These are phyloP conservation scores for Mycena alexandri DNA, from an alignment of 768 basidiomycete species.

Conservation along the genomic window DNA sequence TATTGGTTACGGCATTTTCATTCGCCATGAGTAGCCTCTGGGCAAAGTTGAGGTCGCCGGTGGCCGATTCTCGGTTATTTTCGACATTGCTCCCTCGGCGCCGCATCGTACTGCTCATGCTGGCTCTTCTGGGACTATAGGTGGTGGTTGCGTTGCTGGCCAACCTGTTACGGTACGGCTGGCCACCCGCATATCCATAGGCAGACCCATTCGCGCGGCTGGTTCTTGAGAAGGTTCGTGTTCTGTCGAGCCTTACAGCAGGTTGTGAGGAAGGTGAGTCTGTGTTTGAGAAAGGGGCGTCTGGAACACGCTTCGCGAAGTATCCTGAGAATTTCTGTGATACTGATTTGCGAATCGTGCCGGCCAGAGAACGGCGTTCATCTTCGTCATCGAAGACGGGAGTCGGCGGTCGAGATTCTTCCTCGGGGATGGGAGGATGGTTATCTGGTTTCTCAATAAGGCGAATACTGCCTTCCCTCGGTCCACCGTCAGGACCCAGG, in stretches of 20 bases:
- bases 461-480: conserved; percentile 86
- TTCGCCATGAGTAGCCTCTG: conserved; percentile 92
- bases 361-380: conserved; percentile 55
- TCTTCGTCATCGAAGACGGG: conserved; percentile 62
- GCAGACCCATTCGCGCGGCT: conserved; percentile 81
- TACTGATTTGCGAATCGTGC: conserved; percentile 60
- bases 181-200: conserved; percentile 75
- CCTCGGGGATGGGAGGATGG: conserved; percentile 74
- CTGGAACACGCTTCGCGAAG: conserved; percentile 66
- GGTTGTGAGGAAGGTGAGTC: conserved; percentile 53
- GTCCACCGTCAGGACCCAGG: conserved; percentile 92
- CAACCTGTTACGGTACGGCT: conserved; percentile 63
- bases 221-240: conserved; percentile 65
- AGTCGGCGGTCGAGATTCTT: conserved; percentile 62
- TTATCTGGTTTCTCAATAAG: conserved; percentile 79
- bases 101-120: conserved; percentile 65
- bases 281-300: conserved; percentile 45
- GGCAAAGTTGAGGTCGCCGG: conserved; percentile 83
- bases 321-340: conserved; percentile 70
- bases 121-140: conserved; percentile 62
- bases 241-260: conserved; percentile 59
- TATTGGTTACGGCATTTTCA: conserved; percentile 93
- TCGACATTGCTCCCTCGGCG: conserved; percentile 65
- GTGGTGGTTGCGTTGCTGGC: conserved; percentile 60
- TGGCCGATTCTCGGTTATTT: conserved; percentile 55